These are phyloP conservation scores for Paraconiothyrium sp. DNA, from an alignment of 2,329 filamentous ascomycete genomes.

Conservation along the genomic window DNA sequence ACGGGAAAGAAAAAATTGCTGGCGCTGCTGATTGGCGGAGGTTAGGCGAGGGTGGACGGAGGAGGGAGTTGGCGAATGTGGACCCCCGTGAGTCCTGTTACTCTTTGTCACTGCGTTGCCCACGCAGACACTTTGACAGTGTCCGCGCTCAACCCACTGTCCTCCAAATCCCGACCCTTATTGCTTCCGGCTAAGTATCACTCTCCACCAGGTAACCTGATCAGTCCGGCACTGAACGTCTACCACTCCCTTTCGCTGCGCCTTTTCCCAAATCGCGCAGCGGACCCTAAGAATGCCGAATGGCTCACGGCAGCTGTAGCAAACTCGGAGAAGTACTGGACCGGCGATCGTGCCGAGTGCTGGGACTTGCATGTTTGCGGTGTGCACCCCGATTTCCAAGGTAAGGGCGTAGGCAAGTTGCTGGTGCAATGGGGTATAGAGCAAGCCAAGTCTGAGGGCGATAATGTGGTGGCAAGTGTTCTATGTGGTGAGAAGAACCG, in stretches of 20 bases:
- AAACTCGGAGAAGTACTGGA: constrained; percentile 34
- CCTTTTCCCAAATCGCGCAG: constrained; percentile 40
- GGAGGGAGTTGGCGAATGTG: constrained; percentile 22
- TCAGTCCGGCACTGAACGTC: constrained; percentile 21
- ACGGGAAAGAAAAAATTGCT: constrained; percentile 25
- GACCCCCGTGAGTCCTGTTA: constrained; percentile 34
- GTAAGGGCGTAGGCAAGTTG: constrained; percentile 48
- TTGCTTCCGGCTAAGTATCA: background rate
- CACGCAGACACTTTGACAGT: background rate
- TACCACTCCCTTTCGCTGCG: constrained; percentile 26
- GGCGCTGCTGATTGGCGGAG: constrained; percentile 43
- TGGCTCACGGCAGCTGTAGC: constrained; percentile 35
- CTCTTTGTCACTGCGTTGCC: constrained; percentile 6
- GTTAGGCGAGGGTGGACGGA: constrained; percentile 32
- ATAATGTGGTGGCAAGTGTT: constrained; percentile 36
- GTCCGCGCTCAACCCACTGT: background rate
- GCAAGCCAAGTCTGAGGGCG: constrained; percentile 42
- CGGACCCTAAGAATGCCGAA: constrained; percentile 29
- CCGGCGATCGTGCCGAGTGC: constrained; percentile 35
- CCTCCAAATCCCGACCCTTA: background rate
- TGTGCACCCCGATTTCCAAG: constrained; percentile 47
- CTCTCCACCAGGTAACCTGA: constrained; percentile 29
- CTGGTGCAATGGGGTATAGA: constrained; percentile 51
- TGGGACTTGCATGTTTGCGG: constrained; percentile 43
- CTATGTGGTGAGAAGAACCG: constrained; percentile 43